A percentile compares a stretch with the other conserved stretches of the same genome.
Evolutionary conservation across 148 eudicot species (phyloP).

Genomic region (Amaranthus palmeri): DNA sequence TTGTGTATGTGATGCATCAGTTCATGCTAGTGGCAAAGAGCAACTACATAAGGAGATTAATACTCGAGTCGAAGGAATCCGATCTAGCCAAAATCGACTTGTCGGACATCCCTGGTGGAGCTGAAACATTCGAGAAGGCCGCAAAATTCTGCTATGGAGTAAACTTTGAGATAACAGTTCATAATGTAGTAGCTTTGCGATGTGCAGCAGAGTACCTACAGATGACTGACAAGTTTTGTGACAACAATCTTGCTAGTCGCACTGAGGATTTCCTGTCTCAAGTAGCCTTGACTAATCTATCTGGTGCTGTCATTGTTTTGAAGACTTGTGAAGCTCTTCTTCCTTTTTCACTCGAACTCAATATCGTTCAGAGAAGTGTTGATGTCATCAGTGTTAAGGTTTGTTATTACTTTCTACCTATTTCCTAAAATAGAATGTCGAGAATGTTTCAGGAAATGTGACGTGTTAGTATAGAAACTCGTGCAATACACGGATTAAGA

Average conservation of each 20-base stretch:
- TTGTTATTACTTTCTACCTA: not conserved
- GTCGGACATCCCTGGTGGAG: conserved; percentile 82
- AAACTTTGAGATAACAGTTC: conserved; percentile 88
- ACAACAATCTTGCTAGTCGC: conserved; percentile 64
- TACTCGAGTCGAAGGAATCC: conserved; percentile 63
- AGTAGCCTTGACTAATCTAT: conserved; percentile 70
- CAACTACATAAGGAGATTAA: conserved; percentile 68
- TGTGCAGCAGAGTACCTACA: conserved; percentile 90
- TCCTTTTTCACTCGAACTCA: conserved; percentile 59
- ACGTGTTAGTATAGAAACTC: too few relatives aligned
- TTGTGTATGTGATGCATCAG: conserved; percentile 30
- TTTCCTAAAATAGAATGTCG: too few relatives aligned
- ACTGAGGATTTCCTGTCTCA: conserved; percentile 82
- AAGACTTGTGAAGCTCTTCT: conserved; percentile 75
- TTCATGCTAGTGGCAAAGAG: conserved; percentile 96
- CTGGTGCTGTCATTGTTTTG: conserved; percentile 73
- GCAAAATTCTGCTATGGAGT: conserved; percentile 95
- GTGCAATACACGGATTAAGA: too few relatives aligned
- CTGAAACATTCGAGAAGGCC: conserved; percentile 80
- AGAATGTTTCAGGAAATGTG: too few relatives aligned
- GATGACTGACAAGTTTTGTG: conserved; percentile 76
- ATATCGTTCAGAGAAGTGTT: conserved; percentile 61
- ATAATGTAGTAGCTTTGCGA: conserved; percentile 79
- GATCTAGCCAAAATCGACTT: conserved; percentile 56
- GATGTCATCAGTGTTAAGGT: conserved; percentile 71